A percentile compares a stretch with the other conserved stretches of the same genome.
These are phyloP conservation scores for Erodium maritimum DNA, from an alignment of 345 rosid species.

Conservation along the genomic window DNA sequence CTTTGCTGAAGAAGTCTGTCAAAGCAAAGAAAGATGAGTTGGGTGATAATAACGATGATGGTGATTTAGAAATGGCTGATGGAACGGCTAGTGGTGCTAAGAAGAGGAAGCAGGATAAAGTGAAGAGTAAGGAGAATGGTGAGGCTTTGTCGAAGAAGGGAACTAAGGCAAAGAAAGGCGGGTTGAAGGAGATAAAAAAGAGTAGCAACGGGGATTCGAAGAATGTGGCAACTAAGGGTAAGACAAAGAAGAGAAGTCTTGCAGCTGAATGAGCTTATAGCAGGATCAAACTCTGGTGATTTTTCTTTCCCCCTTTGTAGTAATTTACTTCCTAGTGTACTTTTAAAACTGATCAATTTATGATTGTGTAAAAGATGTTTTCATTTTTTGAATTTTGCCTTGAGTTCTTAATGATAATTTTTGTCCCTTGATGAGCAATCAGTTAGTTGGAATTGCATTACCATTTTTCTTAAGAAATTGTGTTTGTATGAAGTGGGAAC, in stretches of 20 bases:
- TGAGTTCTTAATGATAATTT: background rate
- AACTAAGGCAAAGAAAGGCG: slow-evolving; percentile 7
- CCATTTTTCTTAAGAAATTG: no score
- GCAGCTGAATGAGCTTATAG: background rate
- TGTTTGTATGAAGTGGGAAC: no score
- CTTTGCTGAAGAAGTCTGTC: background rate
- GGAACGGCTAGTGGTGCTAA: no score
- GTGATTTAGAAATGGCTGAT: background rate
- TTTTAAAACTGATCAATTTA: background rate
- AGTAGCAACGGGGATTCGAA: background rate
- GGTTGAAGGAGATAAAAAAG: slow-evolving; percentile 1
- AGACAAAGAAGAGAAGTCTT: background rate
- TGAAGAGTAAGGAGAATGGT: background rate
- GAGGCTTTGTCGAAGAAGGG: slow-evolving; percentile 2
- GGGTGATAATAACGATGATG: no score
- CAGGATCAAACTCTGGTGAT: background rate
- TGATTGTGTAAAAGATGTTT: background rate
- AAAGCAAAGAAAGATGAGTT: slow-evolving; percentile 1
- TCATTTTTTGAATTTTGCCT: background rate
- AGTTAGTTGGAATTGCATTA: no score
- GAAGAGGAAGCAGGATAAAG: slow-evolving; percentile 1
- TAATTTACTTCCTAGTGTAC: background rate
- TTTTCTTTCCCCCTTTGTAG: background rate
- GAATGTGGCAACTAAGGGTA: background rate
- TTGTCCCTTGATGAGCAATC: background rate